Evolutionary conservation across 257 asterid species (phyloP).

Genomic region (Capsicum baccatum): DNA sequence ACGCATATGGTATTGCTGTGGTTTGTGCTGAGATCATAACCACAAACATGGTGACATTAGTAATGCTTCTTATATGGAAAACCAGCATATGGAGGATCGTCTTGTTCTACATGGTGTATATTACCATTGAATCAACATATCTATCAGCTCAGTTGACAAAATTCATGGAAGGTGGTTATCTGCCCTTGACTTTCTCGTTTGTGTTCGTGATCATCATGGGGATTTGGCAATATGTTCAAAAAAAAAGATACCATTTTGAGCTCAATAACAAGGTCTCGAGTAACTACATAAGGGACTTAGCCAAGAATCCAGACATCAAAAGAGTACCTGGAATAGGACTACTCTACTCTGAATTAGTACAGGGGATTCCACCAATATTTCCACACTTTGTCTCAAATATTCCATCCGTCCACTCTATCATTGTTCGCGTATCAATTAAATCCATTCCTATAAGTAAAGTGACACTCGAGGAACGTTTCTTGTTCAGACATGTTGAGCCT

Average conservation of each 20-base stretch:
- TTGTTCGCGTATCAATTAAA: slow-evolving; percentile 69
- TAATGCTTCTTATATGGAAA: slow-evolving; percentile 74
- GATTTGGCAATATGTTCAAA: slow-evolving; percentile 67
- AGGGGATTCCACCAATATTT: slow-evolving; percentile 77
- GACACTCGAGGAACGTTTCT: slow-evolving; percentile 52
- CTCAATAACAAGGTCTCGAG: slow-evolving; percentile 63
- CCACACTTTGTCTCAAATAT: slow-evolving; percentile 62
- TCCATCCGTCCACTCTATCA: slow-evolving; percentile 58
- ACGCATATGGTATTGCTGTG: slow-evolving; percentile 81
- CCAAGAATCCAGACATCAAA: slow-evolving; percentile 34
- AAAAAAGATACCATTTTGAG: slow-evolving; percentile 58
- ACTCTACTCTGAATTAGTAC: slow-evolving; percentile 66
- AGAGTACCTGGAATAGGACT: slow-evolving; percentile 74
- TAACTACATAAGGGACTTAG: slow-evolving; percentile 47
- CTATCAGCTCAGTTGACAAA: slow-evolving; percentile 63
- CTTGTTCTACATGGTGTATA: slow-evolving; percentile 46
- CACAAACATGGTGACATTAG: slow-evolving; percentile 52
- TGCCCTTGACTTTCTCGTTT: slow-evolving; percentile 58
- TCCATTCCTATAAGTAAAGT: slow-evolving; percentile 68
- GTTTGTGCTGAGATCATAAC: slow-evolving; percentile 76
- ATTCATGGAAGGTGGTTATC: slow-evolving; percentile 71
- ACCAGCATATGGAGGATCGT: slow-evolving; percentile 55
- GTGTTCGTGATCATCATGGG: slow-evolving; percentile 61
- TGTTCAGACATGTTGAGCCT: slow-evolving; percentile 63
- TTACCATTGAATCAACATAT: slow-evolving; percentile 47